phyloP scores from a whole-genome alignment of 345 rosid species.

The Camelina hispida region DNA sequence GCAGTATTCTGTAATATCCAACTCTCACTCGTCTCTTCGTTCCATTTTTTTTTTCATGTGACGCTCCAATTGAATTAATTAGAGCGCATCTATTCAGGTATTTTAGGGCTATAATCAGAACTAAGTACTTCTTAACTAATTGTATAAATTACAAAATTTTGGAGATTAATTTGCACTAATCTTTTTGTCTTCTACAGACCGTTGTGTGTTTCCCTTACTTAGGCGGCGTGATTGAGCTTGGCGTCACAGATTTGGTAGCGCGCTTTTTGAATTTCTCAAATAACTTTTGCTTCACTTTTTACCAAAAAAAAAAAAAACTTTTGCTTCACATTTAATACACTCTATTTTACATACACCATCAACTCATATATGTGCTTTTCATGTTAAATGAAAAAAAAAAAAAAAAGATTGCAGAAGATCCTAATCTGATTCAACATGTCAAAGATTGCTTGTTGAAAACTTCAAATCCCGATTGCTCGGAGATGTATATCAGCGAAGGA shows the following conservation, averaged over 20 bases:
- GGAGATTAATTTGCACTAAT: neutral
- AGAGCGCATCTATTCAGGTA: conserved; percentile 96
- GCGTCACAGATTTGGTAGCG: conserved; percentile 68
- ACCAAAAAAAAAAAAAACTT: too few relatives aligned
- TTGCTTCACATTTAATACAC: neutral
- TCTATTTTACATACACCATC: neutral
- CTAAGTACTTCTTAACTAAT: neutral
- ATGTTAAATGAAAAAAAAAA: neutral
- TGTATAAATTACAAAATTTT: neutral
- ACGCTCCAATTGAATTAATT: neutral
- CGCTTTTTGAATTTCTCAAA: neutral
- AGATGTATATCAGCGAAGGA: conserved; percentile 11
- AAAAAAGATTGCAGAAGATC: conserved; percentile 68
- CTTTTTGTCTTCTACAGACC: conserved; percentile 55
- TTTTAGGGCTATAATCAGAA: neutral
- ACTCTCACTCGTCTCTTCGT: neutral
- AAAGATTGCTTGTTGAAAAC: conserved; percentile 66
- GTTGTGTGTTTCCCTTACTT: conserved; percentile 79
- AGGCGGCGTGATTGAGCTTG: conserved; percentile 76
- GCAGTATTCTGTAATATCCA: neutral
- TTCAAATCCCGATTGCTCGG: conserved; percentile 62
- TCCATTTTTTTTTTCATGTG: neutral
- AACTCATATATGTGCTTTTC: conserved; percentile 10
- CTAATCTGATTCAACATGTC: conserved; percentile 65
- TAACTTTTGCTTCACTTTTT: too few relatives aligned